Percentiles rank a stretch among this genome's conserved stretches.
Evolutionary conservation across 352 stramenopile species (phyloP).

Genomic region (Aphanomyces stellatus): DNA sequence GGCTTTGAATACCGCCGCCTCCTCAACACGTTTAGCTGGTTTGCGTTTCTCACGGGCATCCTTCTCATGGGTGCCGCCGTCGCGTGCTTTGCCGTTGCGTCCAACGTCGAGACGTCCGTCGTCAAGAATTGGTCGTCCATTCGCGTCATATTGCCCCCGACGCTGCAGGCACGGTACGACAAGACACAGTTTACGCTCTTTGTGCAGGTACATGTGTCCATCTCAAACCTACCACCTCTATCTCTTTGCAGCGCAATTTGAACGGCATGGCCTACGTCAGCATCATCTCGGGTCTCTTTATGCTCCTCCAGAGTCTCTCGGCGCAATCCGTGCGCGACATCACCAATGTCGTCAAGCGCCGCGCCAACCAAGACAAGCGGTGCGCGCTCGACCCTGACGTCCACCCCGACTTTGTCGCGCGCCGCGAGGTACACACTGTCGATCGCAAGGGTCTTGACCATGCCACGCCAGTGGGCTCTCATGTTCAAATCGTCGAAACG

Average conservation of each 20-base stretch:
- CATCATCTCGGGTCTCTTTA: constrained; percentile 46
- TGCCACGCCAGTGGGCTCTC: constrained; percentile 47
- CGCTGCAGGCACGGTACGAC: constrained; percentile 55
- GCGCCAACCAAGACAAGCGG: constrained; percentile 45
- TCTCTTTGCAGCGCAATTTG: constrained; percentile 40
- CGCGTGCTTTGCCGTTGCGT: constrained; percentile 44
- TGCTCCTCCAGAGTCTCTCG: constrained; percentile 38
- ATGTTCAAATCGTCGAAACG: constrained; percentile 56
- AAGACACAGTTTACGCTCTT: constrained; percentile 41
- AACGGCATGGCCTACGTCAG: constrained; percentile 46
- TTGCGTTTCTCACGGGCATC: constrained; percentile 44
- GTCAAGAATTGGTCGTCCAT: constrained; percentile 46
- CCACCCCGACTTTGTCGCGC: constrained; percentile 16
- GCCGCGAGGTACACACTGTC: constrained; percentile 11
- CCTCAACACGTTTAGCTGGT: constrained; percentile 54
- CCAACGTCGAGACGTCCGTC: constrained; percentile 44
- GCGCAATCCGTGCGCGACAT: constrained; percentile 51
- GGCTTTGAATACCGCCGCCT: constrained; percentile 73
- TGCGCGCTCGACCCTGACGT: constrained; percentile 11
- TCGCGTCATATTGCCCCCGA: constrained; percentile 54
- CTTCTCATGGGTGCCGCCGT: constrained; percentile 44
- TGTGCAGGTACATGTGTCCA: not conserved
- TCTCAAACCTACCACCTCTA: not conserved
- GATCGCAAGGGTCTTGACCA: too few relatives aligned
- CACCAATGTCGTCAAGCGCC: constrained; percentile 41